Conservation (phyloP, 2,329 filamentous ascomycete species). For the Neocucurbitaria cava region DNA sequence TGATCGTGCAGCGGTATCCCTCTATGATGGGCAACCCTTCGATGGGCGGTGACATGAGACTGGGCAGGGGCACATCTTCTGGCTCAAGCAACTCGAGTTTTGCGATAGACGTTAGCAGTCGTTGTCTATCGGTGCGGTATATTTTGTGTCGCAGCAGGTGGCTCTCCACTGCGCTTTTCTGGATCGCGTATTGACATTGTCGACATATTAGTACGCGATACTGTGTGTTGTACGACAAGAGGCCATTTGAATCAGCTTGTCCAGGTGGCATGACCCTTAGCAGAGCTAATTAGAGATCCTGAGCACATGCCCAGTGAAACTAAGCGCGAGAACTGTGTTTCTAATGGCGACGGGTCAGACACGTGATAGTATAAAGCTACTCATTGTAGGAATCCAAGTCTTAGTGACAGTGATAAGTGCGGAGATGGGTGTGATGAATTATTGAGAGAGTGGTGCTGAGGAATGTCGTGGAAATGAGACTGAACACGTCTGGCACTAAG, state of each 20-base stretch:
- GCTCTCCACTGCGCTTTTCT: slow-evolving; percentile 47
- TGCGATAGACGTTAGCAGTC: slow-evolving; percentile 30
- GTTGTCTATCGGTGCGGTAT: slow-evolving; percentile 42
- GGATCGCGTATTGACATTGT: slow-evolving; percentile 48
- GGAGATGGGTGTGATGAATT: too few relatives aligned
- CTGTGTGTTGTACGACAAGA: slow-evolving; percentile 27
- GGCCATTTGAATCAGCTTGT: slow-evolving; percentile 19
- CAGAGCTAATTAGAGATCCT: not conserved
- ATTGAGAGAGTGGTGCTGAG: too few relatives aligned
- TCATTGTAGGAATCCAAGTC: too few relatives aligned
- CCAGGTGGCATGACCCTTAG: not conserved
- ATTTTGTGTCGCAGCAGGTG: slow-evolving; percentile 50
- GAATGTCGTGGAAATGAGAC: too few relatives aligned
- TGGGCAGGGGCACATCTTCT: slow-evolving; percentile 36
- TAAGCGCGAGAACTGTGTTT: not conserved
- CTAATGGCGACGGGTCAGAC: too few relatives aligned
- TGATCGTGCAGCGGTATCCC: slow-evolving; percentile 38
- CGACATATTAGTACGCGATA: slow-evolving; percentile 46
- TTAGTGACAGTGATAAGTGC: too few relatives aligned
- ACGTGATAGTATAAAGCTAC: too few relatives aligned
- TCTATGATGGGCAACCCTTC: slow-evolving; percentile 35
- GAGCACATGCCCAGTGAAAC: not conserved
- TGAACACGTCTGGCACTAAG: too few relatives aligned
- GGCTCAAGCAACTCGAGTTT: slow-evolving; percentile 40
- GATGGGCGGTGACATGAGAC: slow-evolving; percentile 28